A percentile compares a stretch with the other conserved stretches of the same genome.
phyloP scores from a whole-genome alignment of 1,284 basidiomycete genomes.

The Puccinia triticina region DNA sequence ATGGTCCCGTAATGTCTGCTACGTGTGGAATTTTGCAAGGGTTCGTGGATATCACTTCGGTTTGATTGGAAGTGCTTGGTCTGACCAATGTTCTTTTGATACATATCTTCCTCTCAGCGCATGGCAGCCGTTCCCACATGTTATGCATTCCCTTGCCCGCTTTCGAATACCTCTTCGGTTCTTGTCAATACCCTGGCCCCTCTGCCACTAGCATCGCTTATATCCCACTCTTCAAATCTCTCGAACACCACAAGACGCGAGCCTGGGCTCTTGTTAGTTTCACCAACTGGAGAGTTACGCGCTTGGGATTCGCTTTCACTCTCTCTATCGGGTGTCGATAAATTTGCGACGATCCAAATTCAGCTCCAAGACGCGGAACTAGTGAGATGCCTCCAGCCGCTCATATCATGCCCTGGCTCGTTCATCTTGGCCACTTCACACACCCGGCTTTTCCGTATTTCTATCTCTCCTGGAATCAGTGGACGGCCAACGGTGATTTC shows the following conservation, averaged over 20 bases:
- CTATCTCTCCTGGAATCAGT: constrained; percentile 39
- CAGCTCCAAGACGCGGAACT: constrained; percentile 48
- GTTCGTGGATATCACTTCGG: constrained; percentile 36
- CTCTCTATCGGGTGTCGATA: constrained; percentile 43
- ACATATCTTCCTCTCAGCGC: constrained; percentile 28
- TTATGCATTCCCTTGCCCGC: constrained; percentile 47
- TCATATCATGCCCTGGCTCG: constrained; percentile 45
- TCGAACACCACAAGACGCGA: constrained; percentile 41
- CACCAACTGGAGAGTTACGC: constrained; percentile 48
- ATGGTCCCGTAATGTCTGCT: constrained; percentile 55
- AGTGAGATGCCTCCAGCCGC: constrained; percentile 44
- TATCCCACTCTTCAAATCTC: constrained; percentile 19
- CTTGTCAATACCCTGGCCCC: constrained; percentile 14
- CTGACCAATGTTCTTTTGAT: not conserved
- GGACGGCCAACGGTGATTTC: constrained; percentile 39
- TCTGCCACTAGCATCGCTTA: constrained; percentile 18
- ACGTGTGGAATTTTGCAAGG: constrained; percentile 57
- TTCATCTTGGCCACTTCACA: constrained; percentile 49
- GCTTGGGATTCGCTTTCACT: constrained; percentile 50
- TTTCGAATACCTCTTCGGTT: constrained; percentile 37
- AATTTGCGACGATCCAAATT: constrained; percentile 47
- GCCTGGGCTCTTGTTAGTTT: constrained; percentile 48
- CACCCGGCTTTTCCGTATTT: constrained; percentile 40
- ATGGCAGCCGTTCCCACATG: constrained; percentile 43
- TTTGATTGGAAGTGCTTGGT: not conserved